phyloP scores from a whole-genome alignment of 2,329 filamentous ascomycete genomes.

The Claviceps cyperi region DNA sequence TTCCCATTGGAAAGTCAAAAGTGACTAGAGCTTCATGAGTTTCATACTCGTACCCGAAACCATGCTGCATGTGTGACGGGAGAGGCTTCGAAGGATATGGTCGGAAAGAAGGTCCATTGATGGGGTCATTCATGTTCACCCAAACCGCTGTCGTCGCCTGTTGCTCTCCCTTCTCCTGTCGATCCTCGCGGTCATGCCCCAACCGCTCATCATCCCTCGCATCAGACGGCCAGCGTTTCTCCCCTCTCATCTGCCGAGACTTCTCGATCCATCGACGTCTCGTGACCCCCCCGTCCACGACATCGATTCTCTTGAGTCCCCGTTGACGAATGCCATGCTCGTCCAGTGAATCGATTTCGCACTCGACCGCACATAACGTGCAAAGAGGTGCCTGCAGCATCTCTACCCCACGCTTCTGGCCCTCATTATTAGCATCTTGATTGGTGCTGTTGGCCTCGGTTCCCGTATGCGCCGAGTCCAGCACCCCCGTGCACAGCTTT shows the following conservation, averaged over 20 bases:
- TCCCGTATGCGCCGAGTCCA: slow-evolving; percentile 12
- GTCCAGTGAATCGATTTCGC: slow-evolving; percentile 21
- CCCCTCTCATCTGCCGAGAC: slow-evolving; percentile 14
- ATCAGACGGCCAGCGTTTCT: background rate
- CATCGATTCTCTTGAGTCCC: slow-evolving; percentile 29
- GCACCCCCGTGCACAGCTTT: slow-evolving; percentile 21
- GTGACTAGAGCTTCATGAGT: background rate
- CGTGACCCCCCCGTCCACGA: slow-evolving; percentile 31
- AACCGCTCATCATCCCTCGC: background rate
- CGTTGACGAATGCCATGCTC: slow-evolving; percentile 22
- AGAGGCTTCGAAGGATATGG: slow-evolving; percentile 37
- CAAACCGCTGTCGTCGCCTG: slow-evolving; percentile 26
- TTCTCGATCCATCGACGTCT: slow-evolving; percentile 22
- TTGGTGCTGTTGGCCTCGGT: slow-evolving; percentile 15
- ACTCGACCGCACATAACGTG: slow-evolving; percentile 27
- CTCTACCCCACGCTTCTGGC: slow-evolving; percentile 20
- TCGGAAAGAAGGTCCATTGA: slow-evolving; percentile 30
- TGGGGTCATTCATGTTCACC: slow-evolving; percentile 34
- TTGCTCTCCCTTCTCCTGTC: slow-evolving; percentile 1
- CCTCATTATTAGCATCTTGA: background rate
- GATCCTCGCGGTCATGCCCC: slow-evolving; percentile 4
- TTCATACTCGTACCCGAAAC: background rate
- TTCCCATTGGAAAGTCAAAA: background rate
- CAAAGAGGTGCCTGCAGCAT: slow-evolving; percentile 35
- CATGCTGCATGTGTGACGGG: slow-evolving; percentile 29